phyloP scores from a whole-genome alignment of 768 basidiomycete species.

The Cystofilobasidium capitatum region DNA sequence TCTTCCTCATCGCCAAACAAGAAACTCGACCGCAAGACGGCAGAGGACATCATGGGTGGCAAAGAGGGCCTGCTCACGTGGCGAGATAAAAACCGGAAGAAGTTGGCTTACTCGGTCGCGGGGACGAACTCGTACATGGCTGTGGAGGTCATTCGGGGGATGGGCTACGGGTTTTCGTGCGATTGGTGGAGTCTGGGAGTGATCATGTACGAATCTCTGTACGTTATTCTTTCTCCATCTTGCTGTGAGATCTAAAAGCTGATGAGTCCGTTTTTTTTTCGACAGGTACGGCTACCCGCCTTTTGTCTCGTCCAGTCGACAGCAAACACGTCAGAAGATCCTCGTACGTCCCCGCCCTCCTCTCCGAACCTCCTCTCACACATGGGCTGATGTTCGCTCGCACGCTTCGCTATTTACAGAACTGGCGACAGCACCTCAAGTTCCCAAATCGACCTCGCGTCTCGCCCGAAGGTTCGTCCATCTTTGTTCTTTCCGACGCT shows the following conservation, averaged over 20 bases:
- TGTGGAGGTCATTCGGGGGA: slow-evolving; percentile 41
- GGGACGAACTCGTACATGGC: slow-evolving; percentile 41
- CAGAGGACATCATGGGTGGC: slow-evolving; percentile 67
- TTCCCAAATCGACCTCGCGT: slow-evolving; percentile 77
- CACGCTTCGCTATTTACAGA: slow-evolving; percentile 34
- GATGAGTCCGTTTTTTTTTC: not conserved
- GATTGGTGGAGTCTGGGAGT: slow-evolving; percentile 99
- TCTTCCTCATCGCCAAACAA: not conserved
- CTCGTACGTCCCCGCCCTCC: slow-evolving; percentile 38
- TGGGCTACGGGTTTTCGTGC: slow-evolving; percentile 82
- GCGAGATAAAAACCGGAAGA: slow-evolving; percentile 85
- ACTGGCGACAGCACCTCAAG: slow-evolving; percentile 80
- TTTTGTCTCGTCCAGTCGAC: slow-evolving; percentile 59
- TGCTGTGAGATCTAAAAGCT: not conserved
- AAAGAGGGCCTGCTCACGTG: slow-evolving; percentile 78
- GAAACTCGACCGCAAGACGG: slow-evolving; percentile 40
- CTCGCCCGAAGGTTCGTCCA: slow-evolving; percentile 41
- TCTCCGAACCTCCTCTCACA: not conserved
- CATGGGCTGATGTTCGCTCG: not conserved
- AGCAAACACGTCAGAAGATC: slow-evolving; percentile 93
- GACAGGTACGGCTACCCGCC: slow-evolving; percentile 64
- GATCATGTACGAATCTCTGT: slow-evolving; percentile 93
- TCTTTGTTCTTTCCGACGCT: slow-evolving; percentile 51
- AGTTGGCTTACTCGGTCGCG: slow-evolving; percentile 50
- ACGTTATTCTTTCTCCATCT: slow-evolving; percentile 44